Conservation (phyloP, 225 moss, liverwort and hornwort genomes). For the Thuidium tamariscinum region DNA sequence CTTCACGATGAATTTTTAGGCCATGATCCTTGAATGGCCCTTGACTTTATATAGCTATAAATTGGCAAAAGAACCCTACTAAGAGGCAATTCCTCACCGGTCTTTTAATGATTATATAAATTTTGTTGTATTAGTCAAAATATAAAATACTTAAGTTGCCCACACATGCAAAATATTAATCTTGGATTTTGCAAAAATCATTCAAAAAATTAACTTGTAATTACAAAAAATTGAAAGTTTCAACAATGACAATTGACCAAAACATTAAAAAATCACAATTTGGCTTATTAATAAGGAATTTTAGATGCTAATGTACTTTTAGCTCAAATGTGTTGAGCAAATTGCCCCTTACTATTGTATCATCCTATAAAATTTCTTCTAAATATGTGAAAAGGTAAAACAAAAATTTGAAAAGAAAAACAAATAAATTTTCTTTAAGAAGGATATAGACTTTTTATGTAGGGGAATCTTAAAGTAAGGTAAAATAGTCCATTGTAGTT, state of each 20-base stretch:
- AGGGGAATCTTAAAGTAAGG: no score
- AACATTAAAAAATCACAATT: neutral
- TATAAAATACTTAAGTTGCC: neutral
- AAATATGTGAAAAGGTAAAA: neutral
- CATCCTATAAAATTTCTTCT: neutral
- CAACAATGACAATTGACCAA: neutral
- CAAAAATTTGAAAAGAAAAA: neutral
- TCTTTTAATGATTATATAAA: neutral
- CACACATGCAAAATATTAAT: neutral
- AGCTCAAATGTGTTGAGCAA: accelerated
- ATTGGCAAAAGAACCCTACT: neutral
- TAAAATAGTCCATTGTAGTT: no score
- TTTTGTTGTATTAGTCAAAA: neutral
- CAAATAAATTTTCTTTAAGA: neutral
- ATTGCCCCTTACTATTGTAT: neutral
- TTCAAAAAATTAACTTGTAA: neutral
- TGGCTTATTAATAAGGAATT: neutral
- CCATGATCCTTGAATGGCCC: neutral
- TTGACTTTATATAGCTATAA: neutral
- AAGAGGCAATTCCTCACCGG: neutral
- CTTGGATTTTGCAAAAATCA: no score
- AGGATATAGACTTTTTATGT: no score
- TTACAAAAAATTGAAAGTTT: neutral
- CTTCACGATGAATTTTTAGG: neutral
- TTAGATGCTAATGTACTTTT: neutral